phyloP scores from a whole-genome alignment of 108 stramenopile genomes.

The Asterionellopsis glacialis region DNA sequence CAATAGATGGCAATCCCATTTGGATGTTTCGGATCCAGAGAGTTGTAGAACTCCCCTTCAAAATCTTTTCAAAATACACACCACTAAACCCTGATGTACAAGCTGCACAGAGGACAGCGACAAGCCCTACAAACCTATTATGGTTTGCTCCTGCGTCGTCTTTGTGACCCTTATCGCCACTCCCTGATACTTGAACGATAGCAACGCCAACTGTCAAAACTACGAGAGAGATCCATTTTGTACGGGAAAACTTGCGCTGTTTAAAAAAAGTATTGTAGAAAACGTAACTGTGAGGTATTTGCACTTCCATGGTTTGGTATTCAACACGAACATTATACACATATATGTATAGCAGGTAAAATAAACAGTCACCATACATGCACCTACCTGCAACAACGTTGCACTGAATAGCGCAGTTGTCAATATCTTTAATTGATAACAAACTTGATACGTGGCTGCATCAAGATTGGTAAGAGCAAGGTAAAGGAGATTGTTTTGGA shows the following conservation, averaged over 20 bases:
- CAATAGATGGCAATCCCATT: slow-evolving; percentile 93
- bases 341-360: not conserved
- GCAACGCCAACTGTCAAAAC: slow-evolving; percentile 91
- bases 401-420: slow-evolving; percentile 98
- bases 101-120: slow-evolving; percentile 91
- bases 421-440: slow-evolving; percentile 97
- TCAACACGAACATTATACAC: too few species aligned
- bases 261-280: not conserved
- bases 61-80: slow-evolving; percentile 96
- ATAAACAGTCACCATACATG: not conserved
- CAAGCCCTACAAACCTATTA: slow-evolving; percentile 72
- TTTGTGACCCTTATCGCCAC: slow-evolving; percentile 20
- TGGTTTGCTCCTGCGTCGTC: slow-evolving; percentile 22
- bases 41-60: slow-evolving; percentile 84
- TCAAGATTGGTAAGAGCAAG: slow-evolving; percentile 93
- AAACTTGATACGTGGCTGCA: slow-evolving; percentile 96
- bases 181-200: slow-evolving; percentile 81
- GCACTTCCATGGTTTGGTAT: not conserved
- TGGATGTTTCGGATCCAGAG: slow-evolving; percentile 96
- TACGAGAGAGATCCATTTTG: slow-evolving; percentile 83
- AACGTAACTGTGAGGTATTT: slow-evolving; percentile 1
- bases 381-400: slow-evolving; percentile 67
- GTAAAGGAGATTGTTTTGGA: slow-evolving; percentile 98
- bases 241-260: slow-evolving; percentile 52
- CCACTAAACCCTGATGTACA: slow-evolving; percentile 95